Evolutionary conservation across 2,329 filamentous ascomycete species (phyloP), one percentile per base, ranked within the genome.

Genomic region (Trichoderma pleuroti): DNA sequence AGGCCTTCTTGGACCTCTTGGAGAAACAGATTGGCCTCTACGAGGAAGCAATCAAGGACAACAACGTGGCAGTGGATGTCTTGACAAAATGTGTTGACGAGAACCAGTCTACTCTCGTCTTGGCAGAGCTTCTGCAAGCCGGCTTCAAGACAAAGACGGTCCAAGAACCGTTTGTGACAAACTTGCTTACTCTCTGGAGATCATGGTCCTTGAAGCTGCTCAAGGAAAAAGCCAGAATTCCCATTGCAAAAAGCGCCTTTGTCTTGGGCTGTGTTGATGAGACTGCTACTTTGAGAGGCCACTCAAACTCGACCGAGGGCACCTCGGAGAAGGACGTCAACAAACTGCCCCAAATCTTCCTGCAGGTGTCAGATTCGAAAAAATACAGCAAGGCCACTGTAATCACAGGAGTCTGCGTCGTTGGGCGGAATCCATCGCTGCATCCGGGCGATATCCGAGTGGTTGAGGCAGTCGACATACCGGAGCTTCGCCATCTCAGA

Each of bases 361-460:
- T 98, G 0, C 94, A 98, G 77, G 84, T 98, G 0, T 90, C 90
- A 0, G 86, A 87, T 65, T 78, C 88, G 10, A 83, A 84, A 1
- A 82, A 86, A 10, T 83, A 84, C 39, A 81, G 81, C 1, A 82
- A 85, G 26, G 91, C 91, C 75, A 86, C 84, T 65, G 83, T 95
- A 1, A 87, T 98, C 28, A 85, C 90, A 72, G 94, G 94, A 0
- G 77, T 93, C 4, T 98, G 96, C 76, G 84, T 97, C 8, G 85
- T 99, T 1, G 94, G 94, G 1, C 90, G 96, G 30, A 99, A 99
- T 75, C 96, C 96, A 0, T 98, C 95, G 0, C 86, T 99, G 8
- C 95, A 99, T 76, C 92, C 94, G 0, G 96, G 96, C 5, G 96
- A 99, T 76, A 88, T 98, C 59, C 91, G 96, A 26, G 88, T 98